These are phyloP conservation scores for Dillenia suffruticosa DNA, from an alignment of 164 flowering plant species.

Conservation along the genomic window DNA sequence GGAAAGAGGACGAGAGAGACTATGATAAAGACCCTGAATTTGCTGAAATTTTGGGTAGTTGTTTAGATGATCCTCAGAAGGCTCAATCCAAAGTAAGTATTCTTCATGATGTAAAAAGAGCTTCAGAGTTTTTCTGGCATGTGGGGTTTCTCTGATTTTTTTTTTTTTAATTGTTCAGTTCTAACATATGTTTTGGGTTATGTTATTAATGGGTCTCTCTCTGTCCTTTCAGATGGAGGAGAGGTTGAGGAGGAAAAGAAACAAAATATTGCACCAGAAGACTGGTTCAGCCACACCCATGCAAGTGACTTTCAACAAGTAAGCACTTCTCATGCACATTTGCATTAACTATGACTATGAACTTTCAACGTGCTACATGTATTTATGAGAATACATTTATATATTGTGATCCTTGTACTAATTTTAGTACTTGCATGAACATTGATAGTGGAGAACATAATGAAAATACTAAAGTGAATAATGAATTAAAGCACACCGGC, in stretches of 20 bases:
- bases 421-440: too few species aligned
- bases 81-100: slow-evolving; percentile 54
- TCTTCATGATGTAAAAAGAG: too few species aligned
- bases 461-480: too few species aligned
- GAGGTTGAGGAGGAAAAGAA: slow-evolving; percentile 75
- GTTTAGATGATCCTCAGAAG: slow-evolving; percentile 68
- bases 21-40: slow-evolving; percentile 85
- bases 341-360: too few species aligned
- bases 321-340: slow-evolving; percentile 13
- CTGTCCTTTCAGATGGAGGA: slow-evolving; percentile 61
- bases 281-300: slow-evolving; percentile 73
- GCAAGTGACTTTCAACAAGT: slow-evolving; percentile 79
- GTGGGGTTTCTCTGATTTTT: background rate
- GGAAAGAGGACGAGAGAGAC: slow-evolving; percentile 45
- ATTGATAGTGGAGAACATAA: too few species aligned
- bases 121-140: background rate
- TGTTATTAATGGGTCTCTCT: background rate
- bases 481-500: too few species aligned
- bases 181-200: too few species aligned
- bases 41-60: slow-evolving; percentile 67
- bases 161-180: background rate
- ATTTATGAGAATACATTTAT: background rate
- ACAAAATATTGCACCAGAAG: slow-evolving; percentile 76
- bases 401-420: too few species aligned
- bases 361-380: too few species aligned